Percentiles rank a stretch among this genome's conserved stretches.
phyloP scores from a whole-genome alignment of 345 rosid genomes.

The Salix viminalis region DNA sequence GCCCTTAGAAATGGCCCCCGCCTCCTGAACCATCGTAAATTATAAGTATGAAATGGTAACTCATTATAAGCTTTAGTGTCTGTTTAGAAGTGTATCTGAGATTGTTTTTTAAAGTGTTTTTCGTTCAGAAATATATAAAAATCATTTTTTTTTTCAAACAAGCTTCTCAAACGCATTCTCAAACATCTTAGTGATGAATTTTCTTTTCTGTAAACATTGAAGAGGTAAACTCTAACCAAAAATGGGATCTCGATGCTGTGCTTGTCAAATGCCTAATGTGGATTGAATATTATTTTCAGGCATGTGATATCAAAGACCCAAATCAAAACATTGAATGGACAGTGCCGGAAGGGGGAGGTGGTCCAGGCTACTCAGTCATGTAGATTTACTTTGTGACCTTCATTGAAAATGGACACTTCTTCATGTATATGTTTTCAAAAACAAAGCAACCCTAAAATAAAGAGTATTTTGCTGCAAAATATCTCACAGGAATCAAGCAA shows the following conservation, averaged over 20 bases:
- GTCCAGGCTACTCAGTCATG: conserved; percentile 84
- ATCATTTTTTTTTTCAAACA: too few relatives aligned
- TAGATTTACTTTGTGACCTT: conserved; percentile 19
- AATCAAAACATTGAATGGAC: conserved; percentile 94
- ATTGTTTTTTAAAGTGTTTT: too few relatives aligned
- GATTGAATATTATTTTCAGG: conserved; percentile 33
- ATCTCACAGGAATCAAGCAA: too few relatives aligned
- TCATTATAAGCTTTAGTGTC: too few relatives aligned
- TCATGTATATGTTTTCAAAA: not conserved
- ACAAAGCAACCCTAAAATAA: too few relatives aligned
- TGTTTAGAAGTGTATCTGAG: too few relatives aligned
- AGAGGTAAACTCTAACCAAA: not conserved
- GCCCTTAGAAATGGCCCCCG: not conserved
- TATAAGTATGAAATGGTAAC: too few relatives aligned
- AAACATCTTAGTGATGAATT: too few relatives aligned
- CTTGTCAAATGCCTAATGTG: not conserved
- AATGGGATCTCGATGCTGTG: not conserved
- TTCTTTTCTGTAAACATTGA: not conserved
- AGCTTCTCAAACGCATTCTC: too few relatives aligned
- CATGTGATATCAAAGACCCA: conserved; percentile 91
- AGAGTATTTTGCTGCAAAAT: too few relatives aligned
- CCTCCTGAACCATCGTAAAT: too few relatives aligned
- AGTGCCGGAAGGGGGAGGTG: conserved; percentile 95
- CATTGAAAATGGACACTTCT: not conserved
- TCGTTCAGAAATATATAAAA: too few relatives aligned